phyloP scores from a whole-genome alignment of 208 protist genomes.

The Angomonas deanei region DNA sequence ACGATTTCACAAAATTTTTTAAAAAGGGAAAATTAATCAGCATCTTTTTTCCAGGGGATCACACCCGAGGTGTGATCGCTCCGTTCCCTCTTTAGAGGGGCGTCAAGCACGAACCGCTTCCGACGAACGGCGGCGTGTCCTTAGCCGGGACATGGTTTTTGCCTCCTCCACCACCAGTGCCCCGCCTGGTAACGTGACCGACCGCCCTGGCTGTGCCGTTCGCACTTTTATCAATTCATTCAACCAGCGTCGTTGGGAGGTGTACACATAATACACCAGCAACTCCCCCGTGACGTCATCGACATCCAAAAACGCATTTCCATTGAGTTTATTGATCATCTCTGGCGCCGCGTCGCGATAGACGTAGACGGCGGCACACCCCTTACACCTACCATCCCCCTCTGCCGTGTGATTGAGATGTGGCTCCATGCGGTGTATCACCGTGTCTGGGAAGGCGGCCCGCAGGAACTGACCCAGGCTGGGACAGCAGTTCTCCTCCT shows the following conservation, averaged over 20 bases:
- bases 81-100: neutral
- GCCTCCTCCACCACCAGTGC: conserved; percentile 29
- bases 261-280: conserved; percentile 59
- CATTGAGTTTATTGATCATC: conserved; percentile 36
- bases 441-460: conserved; percentile 42
- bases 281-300: conserved; percentile 18
- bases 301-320: conserved; percentile 66
- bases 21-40: no score
- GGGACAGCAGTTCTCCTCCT: conserved; percentile 33
- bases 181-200: conserved; percentile 10
- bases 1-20: no score
- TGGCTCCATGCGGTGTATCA: conserved; percentile 46
- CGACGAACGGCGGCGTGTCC: neutral
- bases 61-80: neutral
- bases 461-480: conserved; percentile 46
- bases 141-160: neutral
- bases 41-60: neutral
- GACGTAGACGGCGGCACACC: conserved; percentile 64
- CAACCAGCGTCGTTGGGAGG: conserved; percentile 51
- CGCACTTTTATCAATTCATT: conserved; percentile 19
- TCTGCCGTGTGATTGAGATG: conserved; percentile 31
- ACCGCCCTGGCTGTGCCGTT: neutral
- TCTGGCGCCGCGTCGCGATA: conserved; percentile 20
- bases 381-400: conserved; percentile 25
- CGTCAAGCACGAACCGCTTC: neutral